These are phyloP conservation scores for Populus simonii DNA, from an alignment of 345 rosid species.

Conservation along the genomic window DNA sequence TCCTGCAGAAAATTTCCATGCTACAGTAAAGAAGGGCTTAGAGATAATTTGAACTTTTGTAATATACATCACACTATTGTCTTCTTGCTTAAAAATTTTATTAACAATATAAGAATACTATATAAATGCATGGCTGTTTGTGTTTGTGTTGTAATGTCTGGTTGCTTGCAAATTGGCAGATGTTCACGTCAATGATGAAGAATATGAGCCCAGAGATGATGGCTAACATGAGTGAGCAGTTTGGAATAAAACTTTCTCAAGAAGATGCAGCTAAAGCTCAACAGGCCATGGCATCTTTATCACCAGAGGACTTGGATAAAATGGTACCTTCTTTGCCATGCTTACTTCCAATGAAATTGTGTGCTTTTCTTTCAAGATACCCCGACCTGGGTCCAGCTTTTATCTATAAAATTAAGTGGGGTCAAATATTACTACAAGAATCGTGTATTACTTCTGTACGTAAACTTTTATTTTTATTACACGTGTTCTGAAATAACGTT, in stretches of 20 bases:
- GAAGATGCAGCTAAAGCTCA: slow-evolving; percentile 91
- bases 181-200: slow-evolving; percentile 82
- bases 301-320: slow-evolving; percentile 77
- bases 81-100: background rate
- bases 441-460: background rate
- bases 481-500: background rate
- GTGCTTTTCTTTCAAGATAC: background rate
- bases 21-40: background rate
- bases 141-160: background rate
- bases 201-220: slow-evolving; percentile 92
- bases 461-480: background rate
- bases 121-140: background rate
- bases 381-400: background rate
- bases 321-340: slow-evolving; percentile 52
- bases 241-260: slow-evolving; percentile 73
- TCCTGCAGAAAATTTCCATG: background rate
- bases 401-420: background rate
- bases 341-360: background rate
- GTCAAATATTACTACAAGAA: background rate
- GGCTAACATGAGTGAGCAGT: slow-evolving; percentile 93
- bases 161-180: slow-evolving; percentile 43
- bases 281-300: slow-evolving; percentile 85
- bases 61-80: no score
- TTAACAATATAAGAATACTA: background rate
- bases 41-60: background rate